Percentiles rank a stretch among this genome's conserved stretches.
phyloP scores from a whole-genome alignment of 768 basidiomycete species.

The Termitomyces sp. region DNA sequence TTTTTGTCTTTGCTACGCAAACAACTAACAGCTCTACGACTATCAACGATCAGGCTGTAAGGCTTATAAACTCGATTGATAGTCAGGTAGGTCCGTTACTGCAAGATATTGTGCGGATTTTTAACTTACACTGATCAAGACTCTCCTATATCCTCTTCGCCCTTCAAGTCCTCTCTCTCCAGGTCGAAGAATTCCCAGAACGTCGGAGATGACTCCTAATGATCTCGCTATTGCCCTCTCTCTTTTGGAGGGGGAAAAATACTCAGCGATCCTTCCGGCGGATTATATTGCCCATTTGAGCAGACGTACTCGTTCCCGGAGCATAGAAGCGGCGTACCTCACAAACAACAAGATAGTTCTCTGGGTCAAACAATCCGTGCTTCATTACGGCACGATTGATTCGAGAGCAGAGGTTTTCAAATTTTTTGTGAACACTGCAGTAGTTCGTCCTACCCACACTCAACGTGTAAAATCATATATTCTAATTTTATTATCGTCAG shows the following conservation, averaged over 20 bases:
- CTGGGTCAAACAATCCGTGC: constrained; percentile 35
- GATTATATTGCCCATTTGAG: neutral
- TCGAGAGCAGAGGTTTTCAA: constrained; percentile 32
- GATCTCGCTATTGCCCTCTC: neutral
- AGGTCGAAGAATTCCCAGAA: neutral
- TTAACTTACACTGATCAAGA: neutral
- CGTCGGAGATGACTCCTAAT: neutral
- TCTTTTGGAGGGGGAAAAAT: neutral
- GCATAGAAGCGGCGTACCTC: constrained; percentile 25
- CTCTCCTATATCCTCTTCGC: neutral
- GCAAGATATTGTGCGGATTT: neutral
- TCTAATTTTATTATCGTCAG: neutral
- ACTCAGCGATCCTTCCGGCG: neutral
- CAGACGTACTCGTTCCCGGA: constrained; percentile 19
- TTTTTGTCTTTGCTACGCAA: neutral
- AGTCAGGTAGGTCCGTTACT: neutral
- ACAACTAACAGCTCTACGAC: neutral
- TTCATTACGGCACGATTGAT: constrained; percentile 31
- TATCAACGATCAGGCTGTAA: neutral
- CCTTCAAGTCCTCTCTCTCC: neutral
- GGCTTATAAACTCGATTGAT: neutral
- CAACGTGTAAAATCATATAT: neutral
- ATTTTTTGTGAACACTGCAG: neutral
- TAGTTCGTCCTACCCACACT: neutral
- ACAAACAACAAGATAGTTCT: constrained; percentile 33